Base-by-base conservation (phyloP, 768 basidiomycete species). In the Termitomyces sp. region DNA sequence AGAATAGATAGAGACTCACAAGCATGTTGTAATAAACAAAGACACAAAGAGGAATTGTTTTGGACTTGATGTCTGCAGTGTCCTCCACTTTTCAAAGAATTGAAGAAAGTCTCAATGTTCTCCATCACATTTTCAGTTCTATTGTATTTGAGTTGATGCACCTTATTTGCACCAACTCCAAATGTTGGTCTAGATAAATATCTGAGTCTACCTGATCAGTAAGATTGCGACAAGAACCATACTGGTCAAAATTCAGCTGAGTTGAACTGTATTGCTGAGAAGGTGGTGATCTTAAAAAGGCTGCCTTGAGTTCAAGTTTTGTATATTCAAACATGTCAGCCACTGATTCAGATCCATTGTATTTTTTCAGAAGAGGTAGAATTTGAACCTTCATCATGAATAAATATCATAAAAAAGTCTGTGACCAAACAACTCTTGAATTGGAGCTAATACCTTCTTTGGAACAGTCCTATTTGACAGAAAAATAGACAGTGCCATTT, bases 151-250 rank as follows among this genome's bases (percentile, higher is more conserved):
- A 58, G 44, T 9, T 54, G 33, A 24, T 58, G 57, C 18, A 58
- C 57, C 44, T 58, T 58, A 16, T 32, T 54, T 24, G 38, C 32
- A 40, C 43, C 43, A 22, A 58, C 57, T n/a, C 52, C 57, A 47
- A 58, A 58, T 20, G 35, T 53, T 6, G 52, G 57, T 38, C 51
- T 58, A 11, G 20, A 24, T 28, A 22, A 28, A 7, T 48, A 0
- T 14, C 7, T 48, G 3, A 48, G 28, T 5, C 18, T 40, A 38
- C n/a, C n/a, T 5, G 46, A 18, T 30, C 18, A 33, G 24, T 18
- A 18, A 20, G 5, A 49, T 26, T 24, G 18, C 6, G 7, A 20
- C 18, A 35, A 35, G n/a, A n/a, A n/a, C n/a, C 33, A 13, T 36
- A 36, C 51, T 54, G 36, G 3, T 58, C 45, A 46, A 47, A 58